These are phyloP conservation scores for Kodamaea fungicola DNA, from an alignment of 1,139 yeast genomes.

Conservation along the genomic window DNA sequence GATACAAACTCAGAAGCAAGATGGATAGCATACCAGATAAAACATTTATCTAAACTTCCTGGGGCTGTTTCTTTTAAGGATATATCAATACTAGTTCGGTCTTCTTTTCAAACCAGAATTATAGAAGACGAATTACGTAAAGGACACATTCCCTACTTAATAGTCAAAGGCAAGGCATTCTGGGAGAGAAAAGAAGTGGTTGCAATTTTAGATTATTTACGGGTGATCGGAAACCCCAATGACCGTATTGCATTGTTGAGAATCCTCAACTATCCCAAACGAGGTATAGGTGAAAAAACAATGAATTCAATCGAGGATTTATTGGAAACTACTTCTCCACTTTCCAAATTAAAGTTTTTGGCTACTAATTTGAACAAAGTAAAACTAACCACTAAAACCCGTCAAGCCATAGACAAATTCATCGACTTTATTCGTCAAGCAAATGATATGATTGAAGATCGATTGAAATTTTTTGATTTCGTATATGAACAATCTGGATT, in stretches of 20 bases:
- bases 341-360: slow-evolving; percentile 1
- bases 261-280: slow-evolving; percentile 56
- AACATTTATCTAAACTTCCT: slow-evolving; percentile 40
- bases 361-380: slow-evolving; percentile 1
- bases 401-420: slow-evolving; percentile 21
- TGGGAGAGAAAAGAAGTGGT: slow-evolving; percentile 76
- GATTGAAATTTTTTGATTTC: slow-evolving; percentile 19
- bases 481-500: slow-evolving; percentile 31
- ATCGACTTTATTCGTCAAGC: slow-evolving; percentile 29
- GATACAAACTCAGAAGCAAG: slow-evolving; percentile 53
- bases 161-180: slow-evolving; percentile 71
- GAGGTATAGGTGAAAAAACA: slow-evolving; percentile 69
- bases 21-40: slow-evolving; percentile 55
- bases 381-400: slow-evolving; percentile 13
- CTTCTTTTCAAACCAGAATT: slow-evolving; percentile 52
- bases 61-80: slow-evolving; percentile 45
- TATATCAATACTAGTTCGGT: slow-evolving; percentile 68
- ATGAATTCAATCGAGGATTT: slow-evolving; percentile 34
- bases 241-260: slow-evolving; percentile 61
- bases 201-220: slow-evolving; percentile 58
- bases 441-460: slow-evolving; percentile 11
- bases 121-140: slow-evolving; percentile 61
- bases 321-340: slow-evolving; percentile 3
- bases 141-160: slow-evolving; percentile 56
- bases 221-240: slow-evolving; percentile 53